phyloP scores from a whole-genome alignment of 495 filamentous ascomycete species.

The Penicillium malachiteum region DNA sequence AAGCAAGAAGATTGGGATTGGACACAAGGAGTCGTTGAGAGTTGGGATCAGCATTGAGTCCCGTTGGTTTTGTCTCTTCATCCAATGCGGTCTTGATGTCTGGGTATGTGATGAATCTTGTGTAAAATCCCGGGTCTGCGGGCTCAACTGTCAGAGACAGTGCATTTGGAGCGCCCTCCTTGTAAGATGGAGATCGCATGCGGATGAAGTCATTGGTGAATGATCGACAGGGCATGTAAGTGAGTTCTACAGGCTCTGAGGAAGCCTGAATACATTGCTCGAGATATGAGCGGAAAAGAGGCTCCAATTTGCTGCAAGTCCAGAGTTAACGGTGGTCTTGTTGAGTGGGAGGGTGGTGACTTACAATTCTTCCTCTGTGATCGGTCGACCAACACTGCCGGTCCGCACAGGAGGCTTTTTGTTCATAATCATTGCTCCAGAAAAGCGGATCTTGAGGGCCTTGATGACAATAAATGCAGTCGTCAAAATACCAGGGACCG shows the following conservation, averaged over 20 bases:
- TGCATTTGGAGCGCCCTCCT: not conserved
- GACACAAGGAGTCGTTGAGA: constrained; percentile 1
- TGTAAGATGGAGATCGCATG: not conserved
- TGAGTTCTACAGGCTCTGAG: not conserved
- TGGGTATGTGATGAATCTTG: not conserved
- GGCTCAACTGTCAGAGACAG: not conserved
- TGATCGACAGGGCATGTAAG: not conserved
- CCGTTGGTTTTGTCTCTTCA: not conserved
- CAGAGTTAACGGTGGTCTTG: not conserved
- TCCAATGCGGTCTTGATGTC: not conserved
- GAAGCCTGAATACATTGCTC: not conserved
- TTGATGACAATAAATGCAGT: not conserved
- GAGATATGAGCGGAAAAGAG: not conserved
- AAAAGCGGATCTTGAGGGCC: not conserved
- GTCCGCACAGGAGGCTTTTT: not conserved
- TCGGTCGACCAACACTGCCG: not conserved
- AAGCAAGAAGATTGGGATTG: not conserved
- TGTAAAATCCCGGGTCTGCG: not conserved
- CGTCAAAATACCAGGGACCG: not conserved
- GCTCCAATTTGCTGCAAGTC: not conserved
- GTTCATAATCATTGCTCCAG: not conserved
- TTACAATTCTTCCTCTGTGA: not conserved
- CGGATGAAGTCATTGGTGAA: not conserved
- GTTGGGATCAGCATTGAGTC: not conserved
- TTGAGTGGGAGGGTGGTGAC: not conserved